Conservation (phyloP, 345 rosid species). For the Lepidium aucheri region DNA sequence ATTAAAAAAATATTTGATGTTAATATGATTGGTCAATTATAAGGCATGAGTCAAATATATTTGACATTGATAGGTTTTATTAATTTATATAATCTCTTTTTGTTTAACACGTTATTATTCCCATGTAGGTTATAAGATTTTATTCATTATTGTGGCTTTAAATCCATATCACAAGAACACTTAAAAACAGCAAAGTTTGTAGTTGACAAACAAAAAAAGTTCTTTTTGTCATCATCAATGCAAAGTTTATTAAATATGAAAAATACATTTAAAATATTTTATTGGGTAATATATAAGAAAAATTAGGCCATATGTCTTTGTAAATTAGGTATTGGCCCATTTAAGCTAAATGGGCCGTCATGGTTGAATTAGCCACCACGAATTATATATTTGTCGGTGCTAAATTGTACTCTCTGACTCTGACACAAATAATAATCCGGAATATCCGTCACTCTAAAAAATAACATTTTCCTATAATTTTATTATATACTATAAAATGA, state of each 20-base stretch:
- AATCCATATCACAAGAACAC: neutral
- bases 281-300: neutral
- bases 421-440: neutral
- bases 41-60: neutral
- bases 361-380: neutral
- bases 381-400: neutral
- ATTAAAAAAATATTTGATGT: no score
- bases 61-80: neutral
- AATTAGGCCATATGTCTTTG: conserved; percentile 1
- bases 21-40: no score
- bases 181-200: neutral
- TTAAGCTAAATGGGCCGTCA: neutral
- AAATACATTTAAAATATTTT: neutral
- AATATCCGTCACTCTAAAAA: neutral
- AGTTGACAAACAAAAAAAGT: neutral
- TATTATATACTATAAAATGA: no score
- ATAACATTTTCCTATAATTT: no score
- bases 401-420: neutral
- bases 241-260: neutral
- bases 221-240: no score
- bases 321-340: conserved; percentile 17
- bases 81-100: neutral
- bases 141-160: neutral
- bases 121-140: neutral
- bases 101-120: neutral